Base-by-base conservation (phyloP, 2,329 filamentous ascomycete genomes). In the Verticillium nonalfalfae region DNA sequence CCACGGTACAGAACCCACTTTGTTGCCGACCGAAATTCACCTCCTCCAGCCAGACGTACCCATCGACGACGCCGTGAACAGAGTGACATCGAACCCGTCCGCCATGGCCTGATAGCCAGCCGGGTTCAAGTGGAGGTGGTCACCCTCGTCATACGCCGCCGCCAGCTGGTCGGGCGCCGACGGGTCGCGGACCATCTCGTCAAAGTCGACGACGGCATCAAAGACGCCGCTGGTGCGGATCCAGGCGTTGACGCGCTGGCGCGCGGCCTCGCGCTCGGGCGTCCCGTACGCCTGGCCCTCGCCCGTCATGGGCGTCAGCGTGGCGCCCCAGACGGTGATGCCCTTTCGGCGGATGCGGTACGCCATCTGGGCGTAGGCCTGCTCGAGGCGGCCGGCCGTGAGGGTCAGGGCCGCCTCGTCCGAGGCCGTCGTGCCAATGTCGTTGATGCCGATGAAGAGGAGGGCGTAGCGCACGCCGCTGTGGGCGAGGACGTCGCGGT, bases 401-500 rank as follows among this genome's bases (percentile, higher is more conserved):
- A 68, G 65, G 0, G 66, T 64, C 66, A 87, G 85, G 0, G 77
- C 73, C 0, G 68, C 70, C 0, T 70, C 58, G 7, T 78, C 78
- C 0, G 78, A 66, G 0, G 69, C 69, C 0, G 81, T 81, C 1
- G 74, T 78, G 40, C 86, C 86, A 62, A 89, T 86, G 67, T 89
- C 86, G 68, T 88, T 88, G 40, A 89, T 83, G 18, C 86, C 86
- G 67, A 86, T 82, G 69, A 84, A 88, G 34, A 89, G 72, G 69
- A 89, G 76, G 36, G 79, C 81, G 69, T 84, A 87, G 45, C 74
- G 71, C 7, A 86, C 78, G 3, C 78, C 80, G 0, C 79, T 72
- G 50, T 86, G 85, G 0, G 83, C 74, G 2, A 88, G 75, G 1
- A 87, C 80, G 68, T 89, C 86, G 14, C 85, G 77, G 66, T 87